Evolutionary conservation across 2,329 filamentous ascomycete species (phyloP), one percentile per base, ranked within the genome.

Genomic region (Neofusicoccum cordaticola): DNA sequence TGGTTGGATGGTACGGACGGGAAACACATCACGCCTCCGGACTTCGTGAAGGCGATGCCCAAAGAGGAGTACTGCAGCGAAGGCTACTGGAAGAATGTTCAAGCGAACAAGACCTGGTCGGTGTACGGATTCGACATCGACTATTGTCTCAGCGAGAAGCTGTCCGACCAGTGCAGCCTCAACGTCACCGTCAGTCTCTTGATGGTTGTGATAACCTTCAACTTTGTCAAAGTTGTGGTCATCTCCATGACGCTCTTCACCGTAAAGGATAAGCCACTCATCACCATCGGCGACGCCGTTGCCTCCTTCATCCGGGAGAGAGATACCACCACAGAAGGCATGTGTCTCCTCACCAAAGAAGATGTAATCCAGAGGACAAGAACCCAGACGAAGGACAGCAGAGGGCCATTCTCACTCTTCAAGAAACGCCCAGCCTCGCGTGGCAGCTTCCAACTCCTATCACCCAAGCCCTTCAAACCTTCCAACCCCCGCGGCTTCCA

Each of bases 211-310:
- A 41, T 48, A 12, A 34, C 19, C 17, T 41, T 62, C 19, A 62
- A 62, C 19, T 3, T 27, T 13, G 41, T 57, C 13, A 56, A 56
- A 39, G n/a, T 56, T 7, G 19, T 42, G 4, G 51, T 31, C 51
- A 56, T 47, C 9, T 5, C 42, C 13, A 17, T 37, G 2, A 34
- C 22, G 3, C 13, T 37, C 41, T 58, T 8, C 27, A 35, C 7
- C 2, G 42, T 15, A 31, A 31, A 2, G 35, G 50, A 53, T 7
- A 34, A 41, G 15, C 70, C 71, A 4, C 65, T 73, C 1, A 66
- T 71, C 47, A 70, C 68, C 0, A 68, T 73, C 56, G 71, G 70
- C 11, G 71, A 73, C 53, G 71, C 70, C 1, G 62, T 70, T 0
- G 63, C 68, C 11, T 69, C 69, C 1, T 72, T 73, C 19, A 50